Evolutionary conservation across 805 yeast species (phyloP), one percentile per base, ranked within the genome.

Genomic region (Isabelozyma gotoi): DNA sequence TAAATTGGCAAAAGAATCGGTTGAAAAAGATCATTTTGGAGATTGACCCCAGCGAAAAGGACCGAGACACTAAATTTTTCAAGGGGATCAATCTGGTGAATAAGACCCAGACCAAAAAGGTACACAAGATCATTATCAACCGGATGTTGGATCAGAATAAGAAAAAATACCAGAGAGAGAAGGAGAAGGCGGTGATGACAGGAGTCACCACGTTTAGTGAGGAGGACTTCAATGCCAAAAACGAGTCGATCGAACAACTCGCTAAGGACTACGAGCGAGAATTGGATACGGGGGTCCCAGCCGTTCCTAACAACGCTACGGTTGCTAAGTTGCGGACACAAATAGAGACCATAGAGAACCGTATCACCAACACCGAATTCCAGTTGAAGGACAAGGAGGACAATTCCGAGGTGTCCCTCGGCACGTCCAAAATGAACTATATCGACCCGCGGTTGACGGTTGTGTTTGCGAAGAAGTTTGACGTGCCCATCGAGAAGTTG

Each of bases 401-500:
- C 60, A 91, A 91, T 61, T 88, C 96, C 0, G 88, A 88, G 51
- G 97, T 92, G 19, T 91, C 97, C 0, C 71, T 92, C 51, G 90
- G 96, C 38, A 92, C 98, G 0, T 88, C 96, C 19, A 92, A 92
- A 71, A 81, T 88, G 76, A 92, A 92, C 65, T 92, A 92, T 72
- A 92, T 92, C 47, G 98, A 92, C 64, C 98, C 98, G 19, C 76
- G 98, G 51, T 71, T 92, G 53, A 82, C 96, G 0, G 97, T 89
- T 18, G 82, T 87, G 77, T 92, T 90, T 59, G 79, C 96, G 41
- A 91, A 90, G 64, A 87, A 82, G 65, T 89, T 71, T 60, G 74
- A 80, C 42, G 97, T 92, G 16, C 98, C 98, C 6, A 85, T 92
- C 42, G 97, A 92, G 64, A 91, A 88, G 65, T 73, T 92, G 34